Percentiles rank a stretch among this genome's conserved stretches.
phyloP scores from a whole-genome alignment of 2,329 filamentous ascomycete species.

The Exophiala sideris region DNA sequence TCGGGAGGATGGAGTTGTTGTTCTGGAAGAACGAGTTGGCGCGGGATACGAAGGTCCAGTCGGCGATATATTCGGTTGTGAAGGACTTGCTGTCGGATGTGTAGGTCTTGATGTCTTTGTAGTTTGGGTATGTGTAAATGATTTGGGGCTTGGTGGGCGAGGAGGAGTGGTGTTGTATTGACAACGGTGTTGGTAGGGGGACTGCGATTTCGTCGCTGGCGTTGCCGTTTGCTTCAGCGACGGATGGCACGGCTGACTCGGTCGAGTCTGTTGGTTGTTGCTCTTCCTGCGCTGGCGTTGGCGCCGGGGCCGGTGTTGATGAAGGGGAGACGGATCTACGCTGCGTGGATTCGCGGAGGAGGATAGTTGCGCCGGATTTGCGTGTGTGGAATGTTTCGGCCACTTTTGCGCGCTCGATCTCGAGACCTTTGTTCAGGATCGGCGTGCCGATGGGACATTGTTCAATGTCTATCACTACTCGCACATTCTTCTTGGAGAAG shows the following conservation, averaged over 20 bases:
- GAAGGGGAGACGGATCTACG: constrained; percentile 44
- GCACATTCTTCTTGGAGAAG: constrained; percentile 78
- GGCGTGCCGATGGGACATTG: constrained; percentile 94
- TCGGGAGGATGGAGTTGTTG: constrained; percentile 93
- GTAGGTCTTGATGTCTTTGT: constrained; percentile 79
- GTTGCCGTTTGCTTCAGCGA: background rate
- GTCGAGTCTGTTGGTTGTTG: background rate
- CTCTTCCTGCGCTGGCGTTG: background rate
- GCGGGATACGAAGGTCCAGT: constrained; percentile 82
- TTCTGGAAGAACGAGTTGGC: constrained; percentile 98
- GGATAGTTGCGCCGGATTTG: constrained; percentile 77
- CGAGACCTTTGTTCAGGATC: constrained; percentile 75
- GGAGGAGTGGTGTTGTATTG: constrained; percentile 20
- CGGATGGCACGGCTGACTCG: background rate
- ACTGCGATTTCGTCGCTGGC: background rate
- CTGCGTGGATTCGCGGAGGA: constrained; percentile 80
- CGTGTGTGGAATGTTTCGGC: constrained; percentile 67
- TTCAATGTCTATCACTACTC: constrained; percentile 85
- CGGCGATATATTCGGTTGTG: constrained; percentile 82
- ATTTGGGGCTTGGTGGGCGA: constrained; percentile 48
- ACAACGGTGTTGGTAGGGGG: constrained; percentile 7
- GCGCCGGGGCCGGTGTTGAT: constrained; percentile 24
- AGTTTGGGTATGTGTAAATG: constrained; percentile 55
- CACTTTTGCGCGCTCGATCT: constrained; percentile 73
- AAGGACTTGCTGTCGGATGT: constrained; percentile 80